A percentile compares a stretch with the other conserved stretches of the same genome.
Evolutionary conservation across 345 rosid genomes (phyloP).

Genomic region (Pelargonium nanum): DNA sequence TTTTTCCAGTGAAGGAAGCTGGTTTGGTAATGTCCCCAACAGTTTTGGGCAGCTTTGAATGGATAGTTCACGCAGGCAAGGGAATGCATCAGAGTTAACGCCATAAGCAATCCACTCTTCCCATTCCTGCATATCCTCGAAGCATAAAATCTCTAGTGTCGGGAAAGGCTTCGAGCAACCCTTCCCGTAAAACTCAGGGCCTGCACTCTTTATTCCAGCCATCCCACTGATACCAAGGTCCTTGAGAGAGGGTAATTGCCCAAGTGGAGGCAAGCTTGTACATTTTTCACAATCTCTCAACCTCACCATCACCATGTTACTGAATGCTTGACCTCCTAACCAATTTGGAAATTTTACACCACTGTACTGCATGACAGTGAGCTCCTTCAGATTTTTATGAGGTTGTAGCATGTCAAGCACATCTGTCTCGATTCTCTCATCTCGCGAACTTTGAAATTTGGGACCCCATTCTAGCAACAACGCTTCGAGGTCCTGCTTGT

Average conservation of each 20-base stretch:
- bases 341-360: constrained; percentile 30
- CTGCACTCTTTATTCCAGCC: constrained; percentile 20
- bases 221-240: constrained; percentile 20
- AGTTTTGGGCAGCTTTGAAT: constrained; percentile 8
- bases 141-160: constrained; percentile 21
- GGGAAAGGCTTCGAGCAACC: constrained; percentile 22
- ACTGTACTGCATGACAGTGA: constrained; percentile 23
- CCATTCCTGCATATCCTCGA: constrained; percentile 14
- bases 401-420: constrained; percentile 39
- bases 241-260: constrained; percentile 31
- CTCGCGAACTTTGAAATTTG: constrained; percentile 11
- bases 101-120: constrained; percentile 4
- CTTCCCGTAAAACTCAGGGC: constrained; percentile 26
- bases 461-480: constrained; percentile 26
- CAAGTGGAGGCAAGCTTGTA: constrained; percentile 30
- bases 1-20: constrained; percentile 7
- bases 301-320: constrained; percentile 10
- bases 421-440: constrained; percentile 12
- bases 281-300: constrained; percentile 24
- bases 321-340: constrained; percentile 31
- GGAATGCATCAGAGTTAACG: constrained; percentile 5
- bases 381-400: constrained; percentile 18
- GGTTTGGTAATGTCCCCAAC: background rate
- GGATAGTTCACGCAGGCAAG: constrained; percentile 8
- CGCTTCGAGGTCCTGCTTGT: constrained; percentile 22